A percentile compares a stretch with the other conserved stretches of the same genome.
These are phyloP conservation scores for Melampsora abietis-canadensis DNA, from an alignment of 1,284 basidiomycete species.

Conservation along the genomic window DNA sequence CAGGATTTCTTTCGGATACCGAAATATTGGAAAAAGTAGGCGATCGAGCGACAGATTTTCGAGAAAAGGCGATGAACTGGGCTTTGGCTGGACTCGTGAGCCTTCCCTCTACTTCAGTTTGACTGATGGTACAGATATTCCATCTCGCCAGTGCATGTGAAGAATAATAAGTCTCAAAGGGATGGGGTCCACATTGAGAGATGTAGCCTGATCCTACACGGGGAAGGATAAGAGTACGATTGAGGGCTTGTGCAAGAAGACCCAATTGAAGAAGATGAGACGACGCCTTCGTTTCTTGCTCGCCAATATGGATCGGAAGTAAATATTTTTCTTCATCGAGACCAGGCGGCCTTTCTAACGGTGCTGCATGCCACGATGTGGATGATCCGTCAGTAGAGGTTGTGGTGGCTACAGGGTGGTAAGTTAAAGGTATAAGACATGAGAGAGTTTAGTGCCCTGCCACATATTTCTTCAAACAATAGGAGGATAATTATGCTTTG, in stretches of 20 bases:
- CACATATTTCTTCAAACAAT: no score
- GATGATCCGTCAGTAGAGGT: no score
- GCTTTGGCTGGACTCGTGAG: neutral
- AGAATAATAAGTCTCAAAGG: slow-evolving; percentile 51
- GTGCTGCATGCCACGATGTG: no score
- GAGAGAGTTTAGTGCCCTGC: no score
- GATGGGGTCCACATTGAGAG: slow-evolving; percentile 47
- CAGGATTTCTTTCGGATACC: neutral
- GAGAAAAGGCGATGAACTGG: neutral
- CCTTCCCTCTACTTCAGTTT: slow-evolving; percentile 42
- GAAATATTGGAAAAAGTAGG: neutral
- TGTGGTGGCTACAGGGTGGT: no score
- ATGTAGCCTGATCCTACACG: slow-evolving; percentile 49
- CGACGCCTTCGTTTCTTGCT: slow-evolving; percentile 52
- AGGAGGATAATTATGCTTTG: no score
- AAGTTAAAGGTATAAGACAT: no score
- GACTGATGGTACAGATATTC: slow-evolving; percentile 49
- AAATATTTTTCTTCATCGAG: neutral
- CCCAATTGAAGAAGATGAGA: slow-evolving; percentile 51
- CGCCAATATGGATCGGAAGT: slow-evolving; percentile 14
- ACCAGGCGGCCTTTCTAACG: neutral
- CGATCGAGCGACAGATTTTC: neutral
- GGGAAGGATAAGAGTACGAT: slow-evolving; percentile 51
- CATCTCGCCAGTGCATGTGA: slow-evolving; percentile 45
- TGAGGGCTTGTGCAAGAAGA: slow-evolving; percentile 48